These are phyloP conservation scores for Malus domestica DNA, from an alignment of 306 rosid genomes.

Conservation along the genomic window ASM211411v1 NC_041804.1:674501-675000, in stretches of 20 bases:
- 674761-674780: background rate
- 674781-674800: background rate
- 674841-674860: background rate
- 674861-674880: background rate
- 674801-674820: background rate
- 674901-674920: background rate
- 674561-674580: constrained; percentile 5
- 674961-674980: no score
- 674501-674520: constrained; percentile 14
- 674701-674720: constrained; percentile 2
- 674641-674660: background rate
- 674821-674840: background rate
- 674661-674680: background rate
- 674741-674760: background rate
- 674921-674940: background rate
- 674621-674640: background rate
- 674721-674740: background rate
- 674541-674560: constrained; percentile 14
- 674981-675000: no score
- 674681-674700: background rate
- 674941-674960: background rate
- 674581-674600: background rate
- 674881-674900: background rate
- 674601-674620: background rate
- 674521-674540: constrained; percentile 14